Evolutionary conservation across 2,329 filamentous ascomycete genomes (phyloP).

Genomic region (Aspergillus piperis): DNA sequence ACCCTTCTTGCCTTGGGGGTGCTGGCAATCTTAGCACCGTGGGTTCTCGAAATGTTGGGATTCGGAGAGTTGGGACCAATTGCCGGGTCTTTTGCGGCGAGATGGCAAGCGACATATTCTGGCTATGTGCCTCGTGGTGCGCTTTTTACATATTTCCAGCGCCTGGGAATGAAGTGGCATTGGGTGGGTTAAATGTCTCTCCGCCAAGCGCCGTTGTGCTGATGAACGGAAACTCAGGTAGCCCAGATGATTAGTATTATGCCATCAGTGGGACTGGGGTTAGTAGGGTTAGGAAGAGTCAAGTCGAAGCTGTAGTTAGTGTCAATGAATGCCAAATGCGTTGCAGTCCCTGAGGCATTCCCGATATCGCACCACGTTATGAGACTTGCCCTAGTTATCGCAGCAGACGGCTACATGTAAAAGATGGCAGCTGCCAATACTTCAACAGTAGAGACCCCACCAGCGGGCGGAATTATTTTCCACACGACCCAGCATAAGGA

Average conservation of each 20-base stretch:
- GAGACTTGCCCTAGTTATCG: background rate
- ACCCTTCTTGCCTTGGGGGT: conserved; percentile 30
- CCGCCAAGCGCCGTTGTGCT: background rate
- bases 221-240: background rate
- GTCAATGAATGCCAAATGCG: background rate
- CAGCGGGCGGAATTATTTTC: background rate
- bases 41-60: conserved; percentile 29
- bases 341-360: background rate
- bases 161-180: conserved; percentile 42
- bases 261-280: background rate
- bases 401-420: background rate
- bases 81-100: conserved; percentile 41
- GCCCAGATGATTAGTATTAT: background rate
- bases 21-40: conserved; percentile 25
- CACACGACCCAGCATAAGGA: background rate
- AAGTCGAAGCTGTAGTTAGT: background rate
- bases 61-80: conserved; percentile 30
- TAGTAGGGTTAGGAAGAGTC: too few relatives aligned
- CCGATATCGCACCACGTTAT: background rate
- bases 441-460: background rate
- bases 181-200: background rate
- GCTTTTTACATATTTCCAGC: conserved; percentile 48
- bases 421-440: background rate
- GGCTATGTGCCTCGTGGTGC: conserved; percentile 44
- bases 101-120: conserved; percentile 42